Evolutionary conservation across 208 protist species (phyloP).

Genomic region (Lotmaria passim): DNA sequence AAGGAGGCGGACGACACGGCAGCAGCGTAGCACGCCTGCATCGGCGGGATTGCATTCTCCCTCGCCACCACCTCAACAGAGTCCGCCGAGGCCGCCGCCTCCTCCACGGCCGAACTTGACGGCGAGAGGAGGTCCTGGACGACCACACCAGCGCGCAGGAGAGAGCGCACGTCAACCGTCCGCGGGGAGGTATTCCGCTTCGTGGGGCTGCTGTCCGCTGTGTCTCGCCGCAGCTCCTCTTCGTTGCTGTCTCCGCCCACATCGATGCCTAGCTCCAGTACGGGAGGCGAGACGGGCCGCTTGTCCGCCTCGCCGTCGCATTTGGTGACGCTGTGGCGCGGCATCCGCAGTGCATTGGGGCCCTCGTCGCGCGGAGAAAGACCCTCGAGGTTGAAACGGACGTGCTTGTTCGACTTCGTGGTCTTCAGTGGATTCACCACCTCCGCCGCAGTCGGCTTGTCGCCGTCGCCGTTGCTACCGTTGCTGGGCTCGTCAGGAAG

Average conservation of each 20-base stretch:
- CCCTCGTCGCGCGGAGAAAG: constrained; percentile 12
- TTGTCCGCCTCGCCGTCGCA: not conserved
- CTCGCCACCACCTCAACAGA: not conserved
- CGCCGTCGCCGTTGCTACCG: not conserved
- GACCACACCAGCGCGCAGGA: constrained; percentile 15
- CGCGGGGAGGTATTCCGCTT: not conserved
- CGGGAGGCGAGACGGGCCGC: constrained; percentile 4
- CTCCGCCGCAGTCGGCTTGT: not conserved
- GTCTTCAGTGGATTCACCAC: not conserved
- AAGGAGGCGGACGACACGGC: not conserved
- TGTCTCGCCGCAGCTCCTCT: not conserved
- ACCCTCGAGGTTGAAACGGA: constrained; percentile 17
- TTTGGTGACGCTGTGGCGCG: not conserved
- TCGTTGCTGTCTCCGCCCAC: not conserved
- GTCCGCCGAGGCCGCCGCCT: not conserved
- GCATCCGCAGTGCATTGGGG: constrained; percentile 19
- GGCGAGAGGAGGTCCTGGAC: not conserved
- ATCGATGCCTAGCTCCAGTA: not conserved
- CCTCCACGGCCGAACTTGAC: not conserved
- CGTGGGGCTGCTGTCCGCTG: not conserved
- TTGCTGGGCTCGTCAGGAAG: no score
- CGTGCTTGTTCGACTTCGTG: constrained; percentile 1
- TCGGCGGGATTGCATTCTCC: not conserved
- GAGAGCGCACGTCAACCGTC: constrained; percentile 9
- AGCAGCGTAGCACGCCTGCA: not conserved